Evolutionary conservation across 306 rosid species (phyloP).

Genomic region (Vigna reflexopilosa): DNA sequence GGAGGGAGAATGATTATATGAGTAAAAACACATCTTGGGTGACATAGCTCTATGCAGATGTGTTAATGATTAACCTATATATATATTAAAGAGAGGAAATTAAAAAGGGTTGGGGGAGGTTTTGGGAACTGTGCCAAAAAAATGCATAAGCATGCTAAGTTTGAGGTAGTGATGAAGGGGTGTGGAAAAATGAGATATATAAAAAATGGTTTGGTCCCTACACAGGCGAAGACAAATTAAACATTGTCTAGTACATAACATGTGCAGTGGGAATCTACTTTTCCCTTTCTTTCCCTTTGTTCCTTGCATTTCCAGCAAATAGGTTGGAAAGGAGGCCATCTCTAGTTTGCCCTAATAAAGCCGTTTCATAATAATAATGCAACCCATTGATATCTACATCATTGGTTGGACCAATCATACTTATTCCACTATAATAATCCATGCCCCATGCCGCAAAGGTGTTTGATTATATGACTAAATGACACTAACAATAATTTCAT

Average conservation of each 20-base stretch:
- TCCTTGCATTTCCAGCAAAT: conserved; percentile 79
- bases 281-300: conserved; percentile 55
- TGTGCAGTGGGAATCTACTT: conserved; percentile 80
- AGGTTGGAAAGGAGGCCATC: conserved; percentile 64
- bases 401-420: conserved; percentile 59
- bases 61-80: conserved; percentile 5
- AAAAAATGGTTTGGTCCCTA: conserved; percentile 50
- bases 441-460: conserved; percentile 39
- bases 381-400: conserved; percentile 52
- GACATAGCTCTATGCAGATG: background rate
- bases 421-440: conserved; percentile 52
- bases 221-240: conserved; percentile 66
- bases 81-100: no score
- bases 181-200: conserved; percentile 34
- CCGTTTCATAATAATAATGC: conserved; percentile 47
- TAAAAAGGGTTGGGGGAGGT: background rate
- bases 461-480: conserved; percentile 56
- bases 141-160: conserved; percentile 39
- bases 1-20: conserved; percentile 1
- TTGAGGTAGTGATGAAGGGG: conserved; percentile 52
- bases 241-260: conserved; percentile 59
- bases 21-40: background rate
- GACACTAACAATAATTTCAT: conserved; percentile 49
- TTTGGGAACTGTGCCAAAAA: conserved; percentile 30
- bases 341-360: conserved; percentile 55